Evolutionary conservation across 2,329 filamentous ascomycete genomes (phyloP), one percentile per base, ranked within the genome.

Genomic region (Sporothrix mexicana): DNA sequence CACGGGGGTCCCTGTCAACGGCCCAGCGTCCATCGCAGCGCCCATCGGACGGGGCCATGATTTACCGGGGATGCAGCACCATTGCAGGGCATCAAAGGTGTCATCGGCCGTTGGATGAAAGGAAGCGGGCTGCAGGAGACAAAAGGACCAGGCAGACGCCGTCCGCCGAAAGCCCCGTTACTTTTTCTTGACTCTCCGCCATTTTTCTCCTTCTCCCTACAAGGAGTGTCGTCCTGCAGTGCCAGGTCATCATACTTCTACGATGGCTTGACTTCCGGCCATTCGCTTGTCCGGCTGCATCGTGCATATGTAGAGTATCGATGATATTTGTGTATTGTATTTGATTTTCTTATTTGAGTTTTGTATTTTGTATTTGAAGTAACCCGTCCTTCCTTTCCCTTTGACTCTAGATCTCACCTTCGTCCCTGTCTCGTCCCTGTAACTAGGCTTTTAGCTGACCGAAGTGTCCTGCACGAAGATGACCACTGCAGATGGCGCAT

Each of bases 281-380:
- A 57, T 57, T 30, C 55, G 55, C 51, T 57, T 30, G 55, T 30
- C 43, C 59, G 59, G 9, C 25, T 62, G 57, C 57, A 41, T 20
- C 30, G 57, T 43, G 30, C 57, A 62, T 20, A 17, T 20, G 49
- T 53, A 20, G n/a, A 53, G 15, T 17, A 41, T 62, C 10, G 15
- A 57, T 20, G 53, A 23, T 30, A 20, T 62, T 62, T 62, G 57
- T 43, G 3, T 20, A 23, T 30, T 41, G 6, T 61, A 17, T 61
- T 61, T 41, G 25, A 10, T 20, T 61, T 41, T 51, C 49, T 51
- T n/a, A 17, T 51, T 51, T 51, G 49, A n/a, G 2, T 20, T 55
- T 30, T 41, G 6, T 61, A 3, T 20, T 55, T 30, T 41, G 6
- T 61, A 17, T 61, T 61, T 61, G 25, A 10, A 5, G 41, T 41